Percentiles rank a stretch among this genome's conserved stretches.
phyloP scores from a whole-genome alignment of 805 yeast genomes.

The Schwanniomyces sp. region DNA sequence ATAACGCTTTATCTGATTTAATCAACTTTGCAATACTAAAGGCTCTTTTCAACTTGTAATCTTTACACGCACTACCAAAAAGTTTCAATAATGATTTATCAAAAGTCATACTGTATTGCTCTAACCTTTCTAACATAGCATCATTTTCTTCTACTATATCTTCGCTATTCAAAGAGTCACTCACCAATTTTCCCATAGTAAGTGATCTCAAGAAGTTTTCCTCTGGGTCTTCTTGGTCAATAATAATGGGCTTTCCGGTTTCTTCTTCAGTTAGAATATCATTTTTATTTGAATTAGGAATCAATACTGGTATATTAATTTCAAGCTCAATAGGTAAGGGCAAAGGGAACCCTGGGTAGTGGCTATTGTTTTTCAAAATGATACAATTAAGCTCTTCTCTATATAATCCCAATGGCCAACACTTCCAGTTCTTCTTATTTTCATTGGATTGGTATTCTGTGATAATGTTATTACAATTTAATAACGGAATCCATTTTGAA shows the following conservation, averaged over 20 bases:
- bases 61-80: conserved; percentile 72
- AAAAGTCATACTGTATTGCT: conserved; percentile 52
- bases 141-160: conserved; percentile 30
- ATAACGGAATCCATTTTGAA: conserved; percentile 83
- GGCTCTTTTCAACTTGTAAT: conserved; percentile 64
- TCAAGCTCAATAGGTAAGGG: conserved; percentile 81
- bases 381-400: conserved; percentile 72
- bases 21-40: conserved; percentile 66
- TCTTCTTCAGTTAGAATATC: conserved; percentile 18
- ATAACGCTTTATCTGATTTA: conserved; percentile 73
- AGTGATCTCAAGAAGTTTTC: conserved; percentile 63
- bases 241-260: background rate
- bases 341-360: conserved; percentile 80
- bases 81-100: conserved; percentile 79
- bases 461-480: conserved; percentile 53
- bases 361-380: conserved; percentile 60
- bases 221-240: conserved; percentile 47
- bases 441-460: conserved; percentile 50
- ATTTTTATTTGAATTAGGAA: conserved; percentile 14
- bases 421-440: conserved; percentile 52
- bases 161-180: conserved; percentile 47
- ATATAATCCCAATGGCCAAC: conserved; percentile 87
- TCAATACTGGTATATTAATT: conserved; percentile 60
- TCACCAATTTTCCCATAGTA: conserved; percentile 59
- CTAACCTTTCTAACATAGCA: conserved; percentile 50